These are phyloP conservation scores for Paraphoma sp. DNA, from an alignment of 2,329 filamentous ascomycete species.

Conservation along the genomic window DNA sequence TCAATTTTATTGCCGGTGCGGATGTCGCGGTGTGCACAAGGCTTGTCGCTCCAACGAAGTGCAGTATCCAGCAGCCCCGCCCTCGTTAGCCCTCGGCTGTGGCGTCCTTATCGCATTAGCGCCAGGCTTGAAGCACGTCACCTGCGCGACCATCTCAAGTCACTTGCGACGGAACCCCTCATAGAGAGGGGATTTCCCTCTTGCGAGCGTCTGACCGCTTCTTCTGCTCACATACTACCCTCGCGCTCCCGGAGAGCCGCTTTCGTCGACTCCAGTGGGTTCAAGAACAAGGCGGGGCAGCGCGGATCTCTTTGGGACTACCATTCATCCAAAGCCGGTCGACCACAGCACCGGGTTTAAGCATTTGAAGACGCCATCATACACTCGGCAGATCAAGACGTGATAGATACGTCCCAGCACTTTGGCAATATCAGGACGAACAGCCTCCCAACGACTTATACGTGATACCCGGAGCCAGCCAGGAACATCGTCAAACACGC, in stretches of 20 bases:
- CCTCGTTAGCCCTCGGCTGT: slow-evolving; percentile 20
- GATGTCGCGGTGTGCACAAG: not conserved
- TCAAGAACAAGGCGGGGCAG: not conserved
- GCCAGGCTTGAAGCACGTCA: slow-evolving; percentile 28
- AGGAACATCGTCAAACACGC: too few species aligned
- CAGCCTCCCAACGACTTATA: too few species aligned
- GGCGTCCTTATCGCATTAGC: slow-evolving; percentile 28
- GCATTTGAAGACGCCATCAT: not conserved
- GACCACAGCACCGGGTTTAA: slow-evolving; percentile 1
- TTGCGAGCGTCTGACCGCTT: slow-evolving; percentile 2
- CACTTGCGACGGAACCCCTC: slow-evolving; percentile 12
- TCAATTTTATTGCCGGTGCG: too few species aligned
- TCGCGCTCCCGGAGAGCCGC: slow-evolving; percentile 4
- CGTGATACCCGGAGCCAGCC: too few species aligned
- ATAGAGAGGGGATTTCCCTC: slow-evolving; percentile 11
- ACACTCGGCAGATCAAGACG: too few species aligned
- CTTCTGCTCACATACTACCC: not conserved
- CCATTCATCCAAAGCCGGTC: not conserved
- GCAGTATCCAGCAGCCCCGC: slow-evolving; percentile 3
- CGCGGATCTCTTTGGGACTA: not conserved
- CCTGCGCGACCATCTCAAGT: slow-evolving; percentile 4
- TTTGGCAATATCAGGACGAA: too few species aligned
- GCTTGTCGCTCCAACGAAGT: not conserved
- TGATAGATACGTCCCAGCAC: too few species aligned
- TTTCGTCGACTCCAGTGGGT: not conserved